Base-by-base conservation (phyloP, 2,329 filamentous ascomycete species). In the Colletotrichum falcatum region DNA sequence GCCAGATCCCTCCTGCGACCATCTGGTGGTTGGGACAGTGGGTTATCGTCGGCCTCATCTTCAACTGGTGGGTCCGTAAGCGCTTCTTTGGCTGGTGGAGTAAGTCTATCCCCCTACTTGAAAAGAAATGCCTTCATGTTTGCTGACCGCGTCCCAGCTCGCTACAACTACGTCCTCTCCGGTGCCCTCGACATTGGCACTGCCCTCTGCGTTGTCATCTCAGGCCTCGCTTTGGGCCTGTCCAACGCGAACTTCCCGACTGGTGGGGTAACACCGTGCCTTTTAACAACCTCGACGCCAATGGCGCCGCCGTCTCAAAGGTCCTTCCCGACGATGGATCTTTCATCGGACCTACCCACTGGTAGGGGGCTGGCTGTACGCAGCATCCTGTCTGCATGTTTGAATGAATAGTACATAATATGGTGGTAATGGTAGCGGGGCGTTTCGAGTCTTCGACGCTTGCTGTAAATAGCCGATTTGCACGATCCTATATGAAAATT, bases 91-190 rank as follows among this genome's bases (percentile, higher is more conserved):
- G 85, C 30, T 89, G 87, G 87, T 89, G 87, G 87, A 83, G 76
- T 76, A 75, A 75, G 75, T 74, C 16, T 16, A 11, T 18, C n/a
- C 20, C 8, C 4, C 39, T 18, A n/a, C 5, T 11, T 8, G 14
- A 26, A 26, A 7, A 1, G 1, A 39, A 6, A n/a, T n/a, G n/a
- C n/a, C n/a, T 56, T 4, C 30, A 33, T 33, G 11, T 1, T 23
- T 48, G 16, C 65, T 66, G n/a, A 73, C 53, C 9, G 0, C 6
- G 20, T 7, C 1, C 12, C 61, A 78, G 76, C 83, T 76, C 82
- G 83, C 61, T 90, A 89, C 80, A 90, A 89, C 78, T 90, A 89
- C 68, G 82, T 89, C 63, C 80, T 88, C 0, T 89, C 88, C 12
- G 88, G 88, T 0, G 87, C 85, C 2, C 81, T 90, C 49, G 88